Evolutionary conservation across 768 basidiomycete genomes (phyloP).

Genomic region (Mycena galopus): DNA sequence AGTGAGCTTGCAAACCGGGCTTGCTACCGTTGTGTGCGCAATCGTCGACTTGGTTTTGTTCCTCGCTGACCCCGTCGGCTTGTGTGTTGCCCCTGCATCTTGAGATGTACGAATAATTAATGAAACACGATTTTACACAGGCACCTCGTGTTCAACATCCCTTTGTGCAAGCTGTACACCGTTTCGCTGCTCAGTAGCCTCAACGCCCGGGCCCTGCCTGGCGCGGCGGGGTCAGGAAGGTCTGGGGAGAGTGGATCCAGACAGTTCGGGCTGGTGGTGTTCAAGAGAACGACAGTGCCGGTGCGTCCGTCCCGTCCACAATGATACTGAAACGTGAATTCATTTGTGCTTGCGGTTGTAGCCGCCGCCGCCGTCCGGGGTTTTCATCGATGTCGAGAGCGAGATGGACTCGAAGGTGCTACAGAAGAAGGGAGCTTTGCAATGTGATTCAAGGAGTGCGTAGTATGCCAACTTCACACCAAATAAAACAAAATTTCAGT

Average conservation of each 20-base stretch:
- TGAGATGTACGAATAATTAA: neutral
- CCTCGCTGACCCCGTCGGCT: constrained; percentile 38
- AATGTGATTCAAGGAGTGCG: too few relatives aligned
- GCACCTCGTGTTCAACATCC: constrained; percentile 52
- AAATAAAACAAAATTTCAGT: too few relatives aligned
- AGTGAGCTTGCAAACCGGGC: constrained; percentile 55
- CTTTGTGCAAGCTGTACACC: constrained; percentile 53
- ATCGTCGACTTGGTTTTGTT: constrained; percentile 48
- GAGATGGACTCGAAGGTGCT: too few relatives aligned
- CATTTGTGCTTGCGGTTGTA: too few relatives aligned
- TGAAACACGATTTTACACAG: constrained; percentile 13
- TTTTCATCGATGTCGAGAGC: constrained; percentile 23
- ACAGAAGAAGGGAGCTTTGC: too few relatives aligned
- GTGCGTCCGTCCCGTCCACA: neutral
- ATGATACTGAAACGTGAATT: too few relatives aligned
- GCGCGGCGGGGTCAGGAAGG: neutral
- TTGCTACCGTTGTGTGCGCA: constrained; percentile 50
- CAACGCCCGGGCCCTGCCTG: constrained; percentile 43
- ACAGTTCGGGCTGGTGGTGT: constrained; percentile 1
- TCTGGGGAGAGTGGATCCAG: constrained; percentile 3
- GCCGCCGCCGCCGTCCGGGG: constrained; percentile 7
- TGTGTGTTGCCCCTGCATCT: constrained; percentile 6
- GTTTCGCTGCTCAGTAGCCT: constrained; percentile 54
- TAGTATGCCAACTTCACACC: too few relatives aligned
- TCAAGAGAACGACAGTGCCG: constrained; percentile 3